Evolutionary conservation across 1,139 yeast genomes (phyloP), one percentile per base, ranked within the genome.

Genomic region (Diutina ranongensis): DNA sequence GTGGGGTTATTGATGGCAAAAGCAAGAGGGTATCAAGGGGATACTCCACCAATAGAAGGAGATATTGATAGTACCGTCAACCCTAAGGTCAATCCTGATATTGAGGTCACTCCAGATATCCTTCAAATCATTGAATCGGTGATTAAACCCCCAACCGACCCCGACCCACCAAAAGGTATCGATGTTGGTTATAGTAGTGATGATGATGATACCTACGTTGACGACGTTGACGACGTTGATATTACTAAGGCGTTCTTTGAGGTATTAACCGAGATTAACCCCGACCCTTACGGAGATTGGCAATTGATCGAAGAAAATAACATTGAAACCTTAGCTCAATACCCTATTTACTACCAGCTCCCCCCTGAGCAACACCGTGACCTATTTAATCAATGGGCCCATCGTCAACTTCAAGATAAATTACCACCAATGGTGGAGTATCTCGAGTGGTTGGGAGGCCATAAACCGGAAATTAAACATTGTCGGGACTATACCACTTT

Each of bases 251-350:
- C 54, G 1, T 65, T 65, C 49, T 47, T 49, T 3, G 40, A 45
- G 2, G 54, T 70, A 18, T 57, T 71, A 5, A 59, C 63, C 28
- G 40, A 48, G 4, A 55, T 56, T 46, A 50, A 56, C 13, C 15
- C n/a, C 15, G 42, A 38, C 16, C 32, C 32, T 4, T 25, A 38
- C 10, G 15, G 42, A 4, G 42, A 71, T 2, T 71, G 74, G 71
- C 57, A 57, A 45, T 49, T 71, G 25, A 61, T 69, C 1, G 68
- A 68, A 49, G 74, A 69, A 46, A 68, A 65, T 25, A 52, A 65
- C 16, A 56, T 67, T 10, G 45, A 54, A 2, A 63, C 62, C 18
- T 55, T 70, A 19, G 60, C 58, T 9, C 55, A 56, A 36, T 47
- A 52, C 34, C 66, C 72, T 1, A 61, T 56, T n/a, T 69, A 55